Percentiles rank a stretch among this genome's conserved stretches.
phyloP scores from a whole-genome alignment of 805 yeast genomes.

The Blastobotrys terrestris region DNA sequence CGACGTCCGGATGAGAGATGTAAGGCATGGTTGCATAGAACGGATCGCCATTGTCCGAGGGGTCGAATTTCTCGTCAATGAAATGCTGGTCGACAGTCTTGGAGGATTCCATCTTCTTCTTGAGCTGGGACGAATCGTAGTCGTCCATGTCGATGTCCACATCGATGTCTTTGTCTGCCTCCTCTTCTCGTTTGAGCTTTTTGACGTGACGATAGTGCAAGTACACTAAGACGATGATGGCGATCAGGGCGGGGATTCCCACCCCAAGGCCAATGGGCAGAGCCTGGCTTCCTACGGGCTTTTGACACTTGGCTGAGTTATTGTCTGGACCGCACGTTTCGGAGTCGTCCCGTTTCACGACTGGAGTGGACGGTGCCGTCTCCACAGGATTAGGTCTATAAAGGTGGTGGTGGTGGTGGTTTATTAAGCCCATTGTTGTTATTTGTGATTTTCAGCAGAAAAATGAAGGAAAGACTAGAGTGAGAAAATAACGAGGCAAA shows the following conservation, averaged over 20 bases:
- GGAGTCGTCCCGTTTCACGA: background rate
- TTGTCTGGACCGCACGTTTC: slow-evolving; percentile 10
- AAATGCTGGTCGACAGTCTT: background rate
- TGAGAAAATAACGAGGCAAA: background rate
- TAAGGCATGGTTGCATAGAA: slow-evolving; percentile 17
- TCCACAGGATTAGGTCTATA: background rate
- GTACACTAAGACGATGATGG: slow-evolving; percentile 27
- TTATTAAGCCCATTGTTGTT: background rate
- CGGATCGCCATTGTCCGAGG: slow-evolving; percentile 12
- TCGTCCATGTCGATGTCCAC: slow-evolving; percentile 29
- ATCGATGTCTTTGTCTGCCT: slow-evolving; percentile 30
- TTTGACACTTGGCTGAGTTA: slow-evolving; percentile 15
- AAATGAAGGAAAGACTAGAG: background rate
- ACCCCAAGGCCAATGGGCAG: slow-evolving; percentile 33
- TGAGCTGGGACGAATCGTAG: slow-evolving; percentile 13
- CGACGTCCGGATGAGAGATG: slow-evolving; percentile 17
- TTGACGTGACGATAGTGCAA: slow-evolving; percentile 30
- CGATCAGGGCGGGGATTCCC: slow-evolving; percentile 34
- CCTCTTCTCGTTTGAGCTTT: slow-evolving; percentile 32
- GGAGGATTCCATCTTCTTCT: background rate
- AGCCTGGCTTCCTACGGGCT: slow-evolving; percentile 16
- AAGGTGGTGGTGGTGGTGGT: background rate
- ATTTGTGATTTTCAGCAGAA: background rate
- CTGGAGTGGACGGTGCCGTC: background rate
- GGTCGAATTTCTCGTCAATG: background rate